phyloP scores from a whole-genome alignment of 2,329 filamentous ascomycete genomes.

The Verticillium longisporum region DNA sequence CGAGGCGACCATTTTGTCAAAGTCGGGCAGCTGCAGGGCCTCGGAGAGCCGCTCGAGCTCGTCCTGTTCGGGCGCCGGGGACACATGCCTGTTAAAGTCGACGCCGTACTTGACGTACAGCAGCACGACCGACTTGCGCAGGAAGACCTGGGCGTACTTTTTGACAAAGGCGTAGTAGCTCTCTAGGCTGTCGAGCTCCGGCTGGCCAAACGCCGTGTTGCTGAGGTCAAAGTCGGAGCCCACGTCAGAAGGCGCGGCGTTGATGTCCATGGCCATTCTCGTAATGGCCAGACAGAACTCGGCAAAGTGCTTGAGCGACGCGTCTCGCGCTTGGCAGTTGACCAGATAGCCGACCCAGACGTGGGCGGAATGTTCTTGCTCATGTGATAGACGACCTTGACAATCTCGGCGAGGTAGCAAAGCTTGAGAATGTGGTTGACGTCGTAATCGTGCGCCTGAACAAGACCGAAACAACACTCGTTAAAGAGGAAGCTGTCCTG shows the following conservation, averaged over 20 bases:
- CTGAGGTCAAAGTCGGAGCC: constrained; percentile 16
- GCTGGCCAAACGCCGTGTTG: constrained; percentile 47
- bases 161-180: constrained; percentile 57
- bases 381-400: constrained; percentile 66
- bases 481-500: constrained; percentile 74
- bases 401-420: constrained; percentile 85
- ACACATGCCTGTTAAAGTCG: constrained; percentile 69
- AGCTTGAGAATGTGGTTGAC: constrained; percentile 74
- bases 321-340: constrained; percentile 34
- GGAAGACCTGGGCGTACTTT: constrained; percentile 82
- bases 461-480: constrained; percentile 68
- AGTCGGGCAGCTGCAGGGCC: constrained; percentile 65
- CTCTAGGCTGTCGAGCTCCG: constrained; percentile 44
- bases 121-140: constrained; percentile 78
- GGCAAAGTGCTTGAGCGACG: constrained; percentile 46
- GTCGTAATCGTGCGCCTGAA: constrained; percentile 62
- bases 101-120: constrained; percentile 85
- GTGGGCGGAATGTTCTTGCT: constrained; percentile 44
- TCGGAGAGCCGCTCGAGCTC: constrained; percentile 80
- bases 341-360: constrained; percentile 41
- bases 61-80: constrained; percentile 56
- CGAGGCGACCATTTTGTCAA: constrained; percentile 69
- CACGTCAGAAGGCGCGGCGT: constrained; percentile 14
- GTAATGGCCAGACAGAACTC: constrained; percentile 45
- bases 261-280: constrained; percentile 34